A percentile compares a stretch with the other conserved stretches of the same genome.
phyloP scores from a whole-genome alignment of 2,329 filamentous ascomycete species.

The Pseudocercospora crystallina region DNA sequence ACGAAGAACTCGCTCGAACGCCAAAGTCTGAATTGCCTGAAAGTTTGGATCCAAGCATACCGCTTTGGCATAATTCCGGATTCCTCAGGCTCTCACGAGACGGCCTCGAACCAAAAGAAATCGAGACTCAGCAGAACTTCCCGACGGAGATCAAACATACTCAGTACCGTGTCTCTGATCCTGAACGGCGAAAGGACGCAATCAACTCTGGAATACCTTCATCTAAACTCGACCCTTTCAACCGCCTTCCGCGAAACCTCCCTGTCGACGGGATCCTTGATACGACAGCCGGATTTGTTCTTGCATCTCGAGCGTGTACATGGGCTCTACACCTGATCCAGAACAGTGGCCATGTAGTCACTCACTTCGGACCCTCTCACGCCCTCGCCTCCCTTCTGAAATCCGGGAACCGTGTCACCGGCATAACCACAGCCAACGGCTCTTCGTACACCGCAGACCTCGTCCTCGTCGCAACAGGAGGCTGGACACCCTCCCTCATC shows the following conservation, averaged over 20 bases:
- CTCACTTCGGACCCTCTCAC: constrained; percentile 16
- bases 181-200: constrained; percentile 14
- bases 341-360: constrained; percentile 12
- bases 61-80: constrained; percentile 29
- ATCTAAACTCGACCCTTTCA: constrained; percentile 22
- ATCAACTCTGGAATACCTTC: constrained; percentile 10
- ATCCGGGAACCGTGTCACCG: constrained; percentile 11
- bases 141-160: constrained; percentile 27
- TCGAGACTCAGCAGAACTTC: constrained; percentile 27
- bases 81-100: constrained; percentile 24
- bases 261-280: constrained; percentile 20
- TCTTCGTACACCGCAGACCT: constrained; percentile 42
- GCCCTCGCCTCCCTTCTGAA: constrained; percentile 15
- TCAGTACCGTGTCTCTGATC: constrained; percentile 28
- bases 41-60: constrained; percentile 10
- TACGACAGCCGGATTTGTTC: constrained; percentile 22
- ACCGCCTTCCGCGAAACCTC: constrained; percentile 9
- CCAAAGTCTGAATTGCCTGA: constrained; percentile 8
- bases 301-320: constrained; percentile 18
- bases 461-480: constrained; percentile 30
- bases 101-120: constrained; percentile 23
- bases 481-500: constrained; percentile 44
- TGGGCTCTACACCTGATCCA: constrained; percentile 21
- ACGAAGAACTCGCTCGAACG: constrained; percentile 22
- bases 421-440: constrained; percentile 37